Percentiles rank a stretch among this genome's conserved stretches.
phyloP scores from a whole-genome alignment of 805 yeast genomes.

The Wickerhamomyces xylosicus region DNA sequence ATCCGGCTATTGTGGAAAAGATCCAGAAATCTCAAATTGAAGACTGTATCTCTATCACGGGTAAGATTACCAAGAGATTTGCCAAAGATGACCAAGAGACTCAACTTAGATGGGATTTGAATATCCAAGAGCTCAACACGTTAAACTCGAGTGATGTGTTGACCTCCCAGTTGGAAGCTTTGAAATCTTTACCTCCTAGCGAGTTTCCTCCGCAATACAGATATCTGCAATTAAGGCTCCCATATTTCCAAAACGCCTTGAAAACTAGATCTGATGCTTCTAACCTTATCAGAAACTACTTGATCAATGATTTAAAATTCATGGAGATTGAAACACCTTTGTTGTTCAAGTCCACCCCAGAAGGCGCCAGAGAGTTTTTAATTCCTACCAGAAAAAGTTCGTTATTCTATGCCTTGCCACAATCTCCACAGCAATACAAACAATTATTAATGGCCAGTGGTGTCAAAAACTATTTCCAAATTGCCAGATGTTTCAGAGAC shows the following conservation, averaged over 20 bases:
- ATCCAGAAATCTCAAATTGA: constrained; percentile 51
- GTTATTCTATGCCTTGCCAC: constrained; percentile 83
- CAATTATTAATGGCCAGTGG: constrained; percentile 95
- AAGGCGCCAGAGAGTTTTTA: constrained; percentile 92
- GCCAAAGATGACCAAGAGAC: constrained; percentile 11
- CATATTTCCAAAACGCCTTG: constrained; percentile 44
- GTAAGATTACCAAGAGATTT: constrained; percentile 31
- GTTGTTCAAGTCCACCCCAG: constrained; percentile 92
- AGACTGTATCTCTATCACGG: constrained; percentile 62
- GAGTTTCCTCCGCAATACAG: constrained; percentile 74
- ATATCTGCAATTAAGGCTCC: constrained; percentile 67
- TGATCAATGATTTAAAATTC: constrained; percentile 36
- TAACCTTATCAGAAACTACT: constrained; percentile 28
- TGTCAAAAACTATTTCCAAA: constrained; percentile 72
- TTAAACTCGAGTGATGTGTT: constrained; percentile 54
- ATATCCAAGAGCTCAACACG: constrained; percentile 37
- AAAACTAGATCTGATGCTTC: constrained; percentile 48
- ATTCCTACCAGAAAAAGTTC: constrained; percentile 72
- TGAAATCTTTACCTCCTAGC: constrained; percentile 37
- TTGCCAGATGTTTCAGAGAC: constrained; percentile 92
- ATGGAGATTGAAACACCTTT: constrained; percentile 89
- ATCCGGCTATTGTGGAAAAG: constrained; percentile 24
- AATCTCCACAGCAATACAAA: constrained; percentile 96
- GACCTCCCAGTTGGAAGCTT: constrained; percentile 58
- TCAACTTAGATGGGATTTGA: constrained; percentile 43